Evolutionary conservation across 257 asterid species (phyloP), one percentile per base, ranked within the genome.

Genomic region (Echium plantagineum): DNA sequence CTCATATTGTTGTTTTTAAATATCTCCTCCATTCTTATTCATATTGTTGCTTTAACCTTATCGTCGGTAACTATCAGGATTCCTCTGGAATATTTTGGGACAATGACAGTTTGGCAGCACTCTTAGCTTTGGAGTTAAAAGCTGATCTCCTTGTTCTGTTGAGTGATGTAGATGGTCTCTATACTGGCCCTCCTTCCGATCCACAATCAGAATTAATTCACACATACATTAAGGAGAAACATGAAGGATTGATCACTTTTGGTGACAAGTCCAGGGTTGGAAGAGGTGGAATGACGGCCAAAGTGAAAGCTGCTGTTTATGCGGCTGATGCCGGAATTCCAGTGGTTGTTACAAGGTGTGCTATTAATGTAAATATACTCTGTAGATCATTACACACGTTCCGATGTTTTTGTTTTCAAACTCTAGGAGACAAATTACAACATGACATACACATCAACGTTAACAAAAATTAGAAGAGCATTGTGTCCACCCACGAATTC

Each of bases 181-280:
- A 85, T 74, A 84, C 83, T 26, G 96, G 96, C 55, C 96, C 96
- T 52, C 96, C 96, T 3, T 75, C 72, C 22, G 84, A 87, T 70
- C 96, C 91, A 48, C 80, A 68, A 18, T 87, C 96, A 57, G 63
- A 78, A 78, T 60, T 87, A 54, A 81, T 87, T 71, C 70, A 72
- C 30, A 87, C 96, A 16, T 87, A 87, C 57, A 47, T 79, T 22
- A 87, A 83, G 61, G 81, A 82, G 68, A 79, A 61, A 61, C 85
- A 84, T 28, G 83, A 81, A 67, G 80, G 81, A 15, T 63, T 66
- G 62, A 79, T 87, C 59, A 81, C 85, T 38, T 87, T 87, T 52
- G 96, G 96, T 48, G 94, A 87, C 75, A 87, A 87, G 76, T 87
- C 96, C 38, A 79, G 96, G 71, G 90, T 87, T 32, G 96, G 96